Base-by-base conservation (phyloP, 139 green algal species). In the Micractinium conductrix region DNA sequence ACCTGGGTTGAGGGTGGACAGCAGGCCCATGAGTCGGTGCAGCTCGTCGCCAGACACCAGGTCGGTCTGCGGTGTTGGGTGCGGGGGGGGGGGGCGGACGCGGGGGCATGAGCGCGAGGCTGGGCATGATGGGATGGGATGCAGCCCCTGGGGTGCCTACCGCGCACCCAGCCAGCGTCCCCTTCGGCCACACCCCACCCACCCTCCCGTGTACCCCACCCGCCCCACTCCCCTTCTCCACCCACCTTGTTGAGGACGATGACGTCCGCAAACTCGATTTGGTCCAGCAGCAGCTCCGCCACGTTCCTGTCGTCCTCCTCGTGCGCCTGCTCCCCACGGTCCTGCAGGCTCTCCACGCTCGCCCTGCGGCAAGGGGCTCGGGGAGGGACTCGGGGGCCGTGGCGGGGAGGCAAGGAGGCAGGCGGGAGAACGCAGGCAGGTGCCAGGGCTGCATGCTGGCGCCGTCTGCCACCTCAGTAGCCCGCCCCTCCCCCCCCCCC, bases 201-300 rank as follows among this genome's bases (percentile, higher is more conserved):
- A 72, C 63, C 17, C 63, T 42, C 63, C 63, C 63, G 21, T 50
- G 7, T 50, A 6, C 2, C 68, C 38, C 70, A 24, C 26, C 26
- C 24, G 16, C 24, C 26, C 12, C 26, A 75, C 21, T 28, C 6
- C 42, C 33, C 7, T 3, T n/a, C n/a, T n/a, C n/a, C n/a, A n/a
- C 80, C 9, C 37, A 63, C 85, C 89, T 98, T 98, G 88, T 96
- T 97, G 28, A 98, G 90, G 43, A 96, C 28, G n/a, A 98, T 90
- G 9, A 80, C 75, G 72, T 88, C 63, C 2, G 86, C 80, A 86
- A 91, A 94, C 55, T 93, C 91, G 16, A 93, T 73, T 75, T 95
- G 88, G 53, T 94, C 89, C 68, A 95, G 71, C 55, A 97, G 81
- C 70, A 96, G 88, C 63, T 97, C 87, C 2, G 90, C 84, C 74